Percentiles rank a stretch among this genome's conserved stretches.
phyloP scores from a whole-genome alignment of 768 basidiomycete species.

The Leucogyrophana mollusca region DNA sequence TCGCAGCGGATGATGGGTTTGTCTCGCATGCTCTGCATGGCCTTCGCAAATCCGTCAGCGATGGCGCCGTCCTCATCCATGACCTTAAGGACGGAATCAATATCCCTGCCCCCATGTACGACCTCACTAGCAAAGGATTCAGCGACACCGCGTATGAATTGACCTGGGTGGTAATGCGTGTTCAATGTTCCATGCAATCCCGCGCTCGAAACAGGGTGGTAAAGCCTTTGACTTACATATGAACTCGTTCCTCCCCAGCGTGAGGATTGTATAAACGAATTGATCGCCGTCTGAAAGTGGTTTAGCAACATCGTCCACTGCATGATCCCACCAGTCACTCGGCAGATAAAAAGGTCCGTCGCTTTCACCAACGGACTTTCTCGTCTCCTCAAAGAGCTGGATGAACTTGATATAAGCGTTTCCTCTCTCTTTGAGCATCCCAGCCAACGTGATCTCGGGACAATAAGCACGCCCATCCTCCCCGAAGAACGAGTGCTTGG shows the following conservation, averaged over 20 bases:
- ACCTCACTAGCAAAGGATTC: constrained; percentile 4
- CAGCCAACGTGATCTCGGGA: constrained; percentile 13
- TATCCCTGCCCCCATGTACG: neutral
- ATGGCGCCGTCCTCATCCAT: constrained; percentile 5
- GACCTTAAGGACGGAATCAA: neutral
- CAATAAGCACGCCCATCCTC: constrained; percentile 16
- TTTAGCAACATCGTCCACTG: neutral
- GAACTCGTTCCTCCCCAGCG: constrained; percentile 15
- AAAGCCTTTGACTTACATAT: constrained; percentile 9
- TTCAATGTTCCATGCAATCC: too few species aligned
- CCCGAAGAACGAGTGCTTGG: neutral
- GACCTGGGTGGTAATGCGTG: too few species aligned
- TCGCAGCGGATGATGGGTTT: constrained; percentile 18
- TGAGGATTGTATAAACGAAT: constrained; percentile 7
- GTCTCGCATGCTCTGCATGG: constrained; percentile 1
- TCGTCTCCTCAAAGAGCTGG: neutral
- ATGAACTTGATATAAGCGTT: constrained; percentile 5
- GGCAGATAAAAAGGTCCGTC: constrained; percentile 9
- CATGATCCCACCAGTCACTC: constrained; percentile 18
- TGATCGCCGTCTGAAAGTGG: constrained; percentile 1
- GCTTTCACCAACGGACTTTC: constrained; percentile 2
- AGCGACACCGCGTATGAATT: constrained; percentile 3
- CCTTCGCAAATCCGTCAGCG: neutral
- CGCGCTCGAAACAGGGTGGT: neutral
- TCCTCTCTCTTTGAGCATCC: constrained; percentile 9